phyloP scores from a whole-genome alignment of 805 yeast genomes.

The Saccharomyces paradoxus region DNA sequence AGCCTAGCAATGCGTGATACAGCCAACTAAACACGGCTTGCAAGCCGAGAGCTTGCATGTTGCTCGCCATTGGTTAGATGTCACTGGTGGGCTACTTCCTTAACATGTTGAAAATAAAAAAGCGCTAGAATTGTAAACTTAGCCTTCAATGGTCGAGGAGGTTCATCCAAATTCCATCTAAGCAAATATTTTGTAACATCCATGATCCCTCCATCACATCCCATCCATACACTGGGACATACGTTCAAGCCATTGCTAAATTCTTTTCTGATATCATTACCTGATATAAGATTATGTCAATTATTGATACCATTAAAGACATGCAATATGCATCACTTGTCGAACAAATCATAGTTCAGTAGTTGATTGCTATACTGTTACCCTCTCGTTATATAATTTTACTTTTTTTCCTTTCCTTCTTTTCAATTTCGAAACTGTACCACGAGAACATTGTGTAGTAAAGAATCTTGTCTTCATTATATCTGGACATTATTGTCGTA shows the following conservation, averaged over 20 bases:
- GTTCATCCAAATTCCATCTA: not conserved
- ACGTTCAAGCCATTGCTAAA: not conserved
- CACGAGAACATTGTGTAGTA: not conserved
- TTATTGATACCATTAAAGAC: slow-evolving; percentile 2
- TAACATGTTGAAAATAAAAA: not conserved
- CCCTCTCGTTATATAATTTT: slow-evolving; percentile 4
- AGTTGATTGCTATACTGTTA: not conserved
- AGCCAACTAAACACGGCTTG: not conserved
- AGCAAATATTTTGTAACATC: not conserved
- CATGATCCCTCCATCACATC: not conserved
- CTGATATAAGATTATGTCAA: slow-evolving; percentile 3
- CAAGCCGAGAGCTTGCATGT: not conserved
- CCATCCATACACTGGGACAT: not conserved
- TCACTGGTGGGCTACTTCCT: not conserved
- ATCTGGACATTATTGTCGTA: not conserved
- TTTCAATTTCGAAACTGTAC: not conserved
- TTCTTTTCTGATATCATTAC: not conserved
- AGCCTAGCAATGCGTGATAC: not conserved
- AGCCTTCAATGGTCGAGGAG: not conserved
- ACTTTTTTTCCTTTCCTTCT: slow-evolving; percentile 2
- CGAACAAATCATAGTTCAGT: not conserved
- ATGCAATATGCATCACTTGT: not conserved
- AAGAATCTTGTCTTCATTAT: not conserved
- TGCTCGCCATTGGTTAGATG: not conserved
- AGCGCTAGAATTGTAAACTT: not conserved